phyloP scores from a whole-genome alignment of 129 eudicot genomes.

The Flaveria sonorensis region DNA sequence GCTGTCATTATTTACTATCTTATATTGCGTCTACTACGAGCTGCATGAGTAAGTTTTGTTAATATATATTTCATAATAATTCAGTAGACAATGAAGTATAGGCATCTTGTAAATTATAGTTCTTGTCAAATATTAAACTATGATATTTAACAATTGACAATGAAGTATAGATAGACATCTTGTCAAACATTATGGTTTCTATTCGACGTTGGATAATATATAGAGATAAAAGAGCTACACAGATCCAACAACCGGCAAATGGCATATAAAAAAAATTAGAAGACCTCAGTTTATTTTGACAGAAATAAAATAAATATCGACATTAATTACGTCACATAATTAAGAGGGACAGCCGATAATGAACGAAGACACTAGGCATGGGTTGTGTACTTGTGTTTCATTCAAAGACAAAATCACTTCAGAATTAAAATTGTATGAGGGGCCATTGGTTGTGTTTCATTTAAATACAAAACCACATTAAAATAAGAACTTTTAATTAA shows the following conservation, averaged over 20 bases:
- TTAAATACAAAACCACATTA: not conserved
- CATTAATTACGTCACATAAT: constrained; percentile 4
- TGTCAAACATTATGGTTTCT: not conserved
- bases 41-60: not conserved
- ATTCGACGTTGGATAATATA: not conserved
- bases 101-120: not conserved
- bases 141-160: not conserved
- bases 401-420: constrained; percentile 22
- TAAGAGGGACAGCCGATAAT: constrained; percentile 7
- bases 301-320: not conserved
- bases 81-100: not conserved
- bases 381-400: constrained; percentile 27
- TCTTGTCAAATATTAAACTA: constrained; percentile 1
- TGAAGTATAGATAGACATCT: not conserved
- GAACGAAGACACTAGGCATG: constrained; percentile 28
- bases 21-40: not conserved
- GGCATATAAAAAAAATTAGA: not conserved
- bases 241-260: constrained; percentile 14
- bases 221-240: not conserved
- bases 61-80: not conserved
- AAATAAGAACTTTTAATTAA: too few relatives aligned
- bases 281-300: not conserved
- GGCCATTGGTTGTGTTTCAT: not conserved
- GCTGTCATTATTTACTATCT: too few relatives aligned
- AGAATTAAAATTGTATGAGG: not conserved